phyloP scores from a whole-genome alignment of 2,329 filamentous ascomycete genomes.

The Xylaria sp. region DNA sequence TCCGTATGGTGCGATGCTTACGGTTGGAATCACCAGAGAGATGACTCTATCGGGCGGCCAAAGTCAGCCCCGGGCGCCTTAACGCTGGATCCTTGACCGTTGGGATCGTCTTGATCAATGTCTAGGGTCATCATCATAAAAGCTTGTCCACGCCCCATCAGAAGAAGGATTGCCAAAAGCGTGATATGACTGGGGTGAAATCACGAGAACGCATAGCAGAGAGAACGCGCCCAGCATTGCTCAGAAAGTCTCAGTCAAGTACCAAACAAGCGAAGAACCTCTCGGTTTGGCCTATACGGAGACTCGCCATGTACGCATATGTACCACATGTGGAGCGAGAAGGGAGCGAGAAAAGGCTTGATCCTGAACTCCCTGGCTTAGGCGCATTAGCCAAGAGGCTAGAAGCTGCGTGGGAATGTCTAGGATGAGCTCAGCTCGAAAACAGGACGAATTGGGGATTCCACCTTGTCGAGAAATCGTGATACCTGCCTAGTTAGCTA shows the following conservation, averaged over 20 bases:
- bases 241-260: constrained; percentile 13
- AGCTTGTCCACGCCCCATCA: constrained; percentile 8
- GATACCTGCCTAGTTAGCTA: constrained; percentile 7
- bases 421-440: constrained; percentile 30
- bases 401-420: constrained; percentile 1
- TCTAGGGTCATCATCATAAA: constrained; percentile 12
- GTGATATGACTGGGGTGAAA: constrained; percentile 13
- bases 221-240: constrained; percentile 21
- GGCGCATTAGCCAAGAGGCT: constrained; percentile 12
- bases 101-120: constrained; percentile 4
- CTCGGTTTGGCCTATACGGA: neutral
- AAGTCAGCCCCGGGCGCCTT: constrained; percentile 29
- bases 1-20: constrained; percentile 35
- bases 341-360: constrained; percentile 10
- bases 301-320: constrained; percentile 16
- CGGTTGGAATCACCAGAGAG: constrained; percentile 18
- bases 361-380: neutral
- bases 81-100: constrained; percentile 25
- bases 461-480: constrained; percentile 3
- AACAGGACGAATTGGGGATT: constrained; percentile 24
- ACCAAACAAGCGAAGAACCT: neutral
- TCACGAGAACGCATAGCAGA: constrained; percentile 8
- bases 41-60: constrained; percentile 14
- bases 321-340: constrained; percentile 5
- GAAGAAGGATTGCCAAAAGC: constrained; percentile 8